These are phyloP conservation scores for Strobilomyces echinocephalus DNA, from an alignment of 768 basidiomycete genomes.

Conservation along the genomic window DNA sequence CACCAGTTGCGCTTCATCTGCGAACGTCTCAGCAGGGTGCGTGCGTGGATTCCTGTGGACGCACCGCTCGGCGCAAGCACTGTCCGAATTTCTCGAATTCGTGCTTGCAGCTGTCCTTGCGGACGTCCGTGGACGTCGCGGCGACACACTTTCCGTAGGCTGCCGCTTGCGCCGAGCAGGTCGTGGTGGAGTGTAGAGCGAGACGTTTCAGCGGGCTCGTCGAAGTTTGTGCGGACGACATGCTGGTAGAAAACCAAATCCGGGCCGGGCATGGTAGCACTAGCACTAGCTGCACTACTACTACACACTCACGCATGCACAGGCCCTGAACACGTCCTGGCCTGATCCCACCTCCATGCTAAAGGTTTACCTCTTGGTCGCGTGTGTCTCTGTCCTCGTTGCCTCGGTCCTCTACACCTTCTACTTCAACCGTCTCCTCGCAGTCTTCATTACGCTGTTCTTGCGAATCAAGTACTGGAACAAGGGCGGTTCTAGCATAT, in stretches of 20 bases:
- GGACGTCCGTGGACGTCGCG: slow-evolving; percentile 76
- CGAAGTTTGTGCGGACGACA: slow-evolving; percentile 28
- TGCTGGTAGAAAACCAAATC: slow-evolving; percentile 1
- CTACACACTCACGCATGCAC: neutral
- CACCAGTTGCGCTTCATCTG: slow-evolving; percentile 60
- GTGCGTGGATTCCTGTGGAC: slow-evolving; percentile 27
- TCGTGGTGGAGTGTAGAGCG: slow-evolving; percentile 67
- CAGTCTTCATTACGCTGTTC: slow-evolving; percentile 55
- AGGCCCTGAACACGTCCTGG: neutral
- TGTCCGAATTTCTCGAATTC: slow-evolving; percentile 82
- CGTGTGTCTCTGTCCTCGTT: slow-evolving; percentile 53
- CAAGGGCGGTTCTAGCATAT: slow-evolving; percentile 66
- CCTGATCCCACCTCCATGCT: slow-evolving; percentile 40
- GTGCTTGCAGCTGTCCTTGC: slow-evolving; percentile 74
- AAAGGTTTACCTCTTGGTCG: slow-evolving; percentile 54
- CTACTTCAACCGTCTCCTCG: slow-evolving; percentile 87
- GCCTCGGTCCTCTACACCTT: slow-evolving; percentile 73
- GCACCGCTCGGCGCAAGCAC: slow-evolving; percentile 76
- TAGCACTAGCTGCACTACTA: too few relatives aligned
- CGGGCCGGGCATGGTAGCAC: too few relatives aligned
- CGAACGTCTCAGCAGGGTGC: neutral
- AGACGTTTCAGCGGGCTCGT: slow-evolving; percentile 54
- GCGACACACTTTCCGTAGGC: slow-evolving; percentile 88
- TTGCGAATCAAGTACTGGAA: slow-evolving; percentile 79
- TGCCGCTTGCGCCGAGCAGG: slow-evolving; percentile 67